Percentiles rank a stretch among this genome's conserved stretches.
Evolutionary conservation across 2,329 filamentous ascomycete genomes (phyloP).

Genomic region (Botrytis deweyae): DNA sequence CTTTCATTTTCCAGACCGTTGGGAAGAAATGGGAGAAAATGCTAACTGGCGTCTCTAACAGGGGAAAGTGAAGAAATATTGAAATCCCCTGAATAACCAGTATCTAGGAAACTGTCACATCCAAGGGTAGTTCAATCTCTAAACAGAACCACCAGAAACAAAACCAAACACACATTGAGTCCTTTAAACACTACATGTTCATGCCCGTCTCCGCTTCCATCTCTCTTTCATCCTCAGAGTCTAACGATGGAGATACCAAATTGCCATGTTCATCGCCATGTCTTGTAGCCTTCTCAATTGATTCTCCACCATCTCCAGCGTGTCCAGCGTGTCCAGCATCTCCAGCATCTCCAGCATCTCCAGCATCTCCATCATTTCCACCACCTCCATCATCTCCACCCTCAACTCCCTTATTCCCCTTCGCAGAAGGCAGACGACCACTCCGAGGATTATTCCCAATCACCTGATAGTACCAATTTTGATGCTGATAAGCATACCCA

Average conservation of each 20-base stretch:
- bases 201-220: background rate
- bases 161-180: background rate
- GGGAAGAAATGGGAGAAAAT: fast-evolving
- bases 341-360: too few relatives aligned
- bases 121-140: background rate
- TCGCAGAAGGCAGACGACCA: background rate
- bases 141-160: background rate
- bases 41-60: background rate
- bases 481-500: background rate
- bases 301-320: background rate
- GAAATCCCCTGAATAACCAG: background rate
- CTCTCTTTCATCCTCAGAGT: background rate
- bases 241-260: background rate
- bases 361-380: too few relatives aligned
- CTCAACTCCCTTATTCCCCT: too few relatives aligned
- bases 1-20: background rate
- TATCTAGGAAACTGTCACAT: background rate
- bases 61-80: too few relatives aligned
- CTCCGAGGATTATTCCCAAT: background rate
- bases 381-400: background rate
- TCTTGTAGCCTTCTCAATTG: background rate
- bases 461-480: background rate
- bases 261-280: background rate
- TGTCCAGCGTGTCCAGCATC: too few relatives aligned
- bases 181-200: background rate